A percentile compares a stretch with the other conserved stretches of the same genome.
Evolutionary conservation across 1,284 basidiomycete genomes (phyloP).

Genomic region (Inonotus hispidus): DNA sequence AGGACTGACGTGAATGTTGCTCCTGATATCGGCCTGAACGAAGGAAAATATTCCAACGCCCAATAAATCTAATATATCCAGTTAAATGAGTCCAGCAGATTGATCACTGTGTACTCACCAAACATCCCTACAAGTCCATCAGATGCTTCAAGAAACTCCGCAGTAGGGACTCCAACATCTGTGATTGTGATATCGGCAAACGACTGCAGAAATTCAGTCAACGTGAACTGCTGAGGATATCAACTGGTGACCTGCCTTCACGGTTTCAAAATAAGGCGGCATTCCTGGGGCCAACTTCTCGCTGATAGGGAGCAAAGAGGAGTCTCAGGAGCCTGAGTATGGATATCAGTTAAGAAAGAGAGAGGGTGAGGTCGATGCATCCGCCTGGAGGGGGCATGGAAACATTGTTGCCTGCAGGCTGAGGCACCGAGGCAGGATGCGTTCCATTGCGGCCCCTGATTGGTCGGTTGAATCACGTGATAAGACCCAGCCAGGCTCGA

Average conservation of each 20-base stretch:
- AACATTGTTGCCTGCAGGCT: too few relatives aligned
- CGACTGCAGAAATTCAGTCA: conserved; percentile 46
- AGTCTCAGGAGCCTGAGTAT: too few relatives aligned
- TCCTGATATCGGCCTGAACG: conserved; percentile 86
- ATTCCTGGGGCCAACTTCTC: background rate
- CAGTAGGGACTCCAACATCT: conserved; percentile 76
- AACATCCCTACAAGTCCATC: conserved; percentile 91
- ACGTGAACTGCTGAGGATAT: background rate
- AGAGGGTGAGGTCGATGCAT: too few relatives aligned
- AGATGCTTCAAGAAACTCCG: conserved; percentile 81
- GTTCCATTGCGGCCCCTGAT: too few relatives aligned
- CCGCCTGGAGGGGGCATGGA: too few relatives aligned
- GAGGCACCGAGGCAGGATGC: too few relatives aligned
- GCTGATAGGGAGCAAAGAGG: background rate
- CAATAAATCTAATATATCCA: conserved; percentile 63
- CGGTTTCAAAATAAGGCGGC: conserved; percentile 17
- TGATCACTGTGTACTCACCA: conserved; percentile 43
- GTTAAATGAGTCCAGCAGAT: conserved; percentile 1
- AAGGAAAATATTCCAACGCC: conserved; percentile 86
- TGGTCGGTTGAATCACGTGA: too few relatives aligned
- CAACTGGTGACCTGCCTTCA: conserved; percentile 1
- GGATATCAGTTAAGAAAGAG: too few relatives aligned
- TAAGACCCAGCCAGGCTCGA: too few relatives aligned
- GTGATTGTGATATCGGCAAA: conserved; percentile 82
- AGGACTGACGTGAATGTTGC: conserved; percentile 71